phyloP scores from a whole-genome alignment of 768 basidiomycete species.

The Ephemerocybe angulata region DNA sequence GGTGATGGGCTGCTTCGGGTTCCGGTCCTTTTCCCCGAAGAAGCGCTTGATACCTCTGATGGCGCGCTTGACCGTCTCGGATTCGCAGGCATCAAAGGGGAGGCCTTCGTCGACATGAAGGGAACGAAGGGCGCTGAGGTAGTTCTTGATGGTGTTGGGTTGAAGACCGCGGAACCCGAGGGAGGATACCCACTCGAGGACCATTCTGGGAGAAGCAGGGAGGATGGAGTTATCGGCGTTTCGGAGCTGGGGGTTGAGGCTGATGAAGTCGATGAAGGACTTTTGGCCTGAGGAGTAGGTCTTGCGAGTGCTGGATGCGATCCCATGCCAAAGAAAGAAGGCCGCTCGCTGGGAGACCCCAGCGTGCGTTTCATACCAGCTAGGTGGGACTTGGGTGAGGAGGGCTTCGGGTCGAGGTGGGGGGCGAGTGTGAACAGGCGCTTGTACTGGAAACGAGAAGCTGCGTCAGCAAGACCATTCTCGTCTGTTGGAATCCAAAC shows the following conservation, averaged over 20 bases:
- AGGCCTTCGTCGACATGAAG: constrained; percentile 29
- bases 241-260: constrained; percentile 14
- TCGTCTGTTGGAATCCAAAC: constrained; percentile 20
- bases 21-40: constrained; percentile 22
- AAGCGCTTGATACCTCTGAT: constrained; percentile 31
- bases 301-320: constrained; percentile 25
- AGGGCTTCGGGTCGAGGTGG: constrained; percentile 14
- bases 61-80: constrained; percentile 24
- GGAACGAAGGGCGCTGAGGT: constrained; percentile 23
- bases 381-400: constrained; percentile 15
- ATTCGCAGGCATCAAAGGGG: constrained; percentile 21
- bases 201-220: constrained; percentile 17
- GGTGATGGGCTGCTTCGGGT: constrained; percentile 23
- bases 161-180: constrained; percentile 12
- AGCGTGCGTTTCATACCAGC: constrained; percentile 19
- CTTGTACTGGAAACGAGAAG: constrained; percentile 25
- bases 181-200: constrained; percentile 20
- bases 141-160: constrained; percentile 19
- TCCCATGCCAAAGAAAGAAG: constrained; percentile 29
- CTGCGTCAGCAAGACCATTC: constrained; percentile 23
- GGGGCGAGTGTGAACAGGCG: constrained; percentile 23
- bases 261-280: constrained; percentile 26
- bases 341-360: constrained; percentile 14
- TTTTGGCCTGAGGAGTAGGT: constrained; percentile 28
- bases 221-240: constrained; percentile 7